Evolutionary conservation across 305 asterid genomes (phyloP).

Genomic region (Solanum hybrid): DNA sequence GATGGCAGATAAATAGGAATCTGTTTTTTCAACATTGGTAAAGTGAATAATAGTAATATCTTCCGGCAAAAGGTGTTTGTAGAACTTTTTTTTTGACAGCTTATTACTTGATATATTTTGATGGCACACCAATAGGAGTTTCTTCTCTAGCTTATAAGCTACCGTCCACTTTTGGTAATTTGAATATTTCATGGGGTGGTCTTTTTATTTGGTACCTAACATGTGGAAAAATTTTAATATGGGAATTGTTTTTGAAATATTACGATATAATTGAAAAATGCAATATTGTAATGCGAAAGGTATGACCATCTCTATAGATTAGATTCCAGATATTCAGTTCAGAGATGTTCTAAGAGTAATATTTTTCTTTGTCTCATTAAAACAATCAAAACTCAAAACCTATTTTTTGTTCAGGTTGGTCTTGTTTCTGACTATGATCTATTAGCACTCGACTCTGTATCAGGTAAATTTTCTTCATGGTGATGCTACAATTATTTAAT

Average conservation of each 20-base stretch:
- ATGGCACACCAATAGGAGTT: background rate
- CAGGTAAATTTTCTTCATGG: conserved; percentile 31
- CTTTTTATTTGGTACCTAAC: background rate
- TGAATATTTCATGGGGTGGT: background rate
- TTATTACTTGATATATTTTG: background rate
- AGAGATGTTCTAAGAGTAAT: background rate
- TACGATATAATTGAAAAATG: background rate
- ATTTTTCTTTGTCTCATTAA: background rate
- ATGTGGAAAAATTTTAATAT: background rate
- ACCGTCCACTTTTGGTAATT: background rate
- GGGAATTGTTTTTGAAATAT: background rate
- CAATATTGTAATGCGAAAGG: background rate
- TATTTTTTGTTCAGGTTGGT: conserved; percentile 53
- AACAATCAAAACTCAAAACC: background rate
- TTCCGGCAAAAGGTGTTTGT: background rate
- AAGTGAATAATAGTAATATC: background rate
- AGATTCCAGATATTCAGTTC: background rate
- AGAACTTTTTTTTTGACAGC: background rate
- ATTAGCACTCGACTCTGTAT: conserved; percentile 70
- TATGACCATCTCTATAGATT: background rate
- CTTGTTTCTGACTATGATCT: conserved; percentile 77
- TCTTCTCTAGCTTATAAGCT: background rate
- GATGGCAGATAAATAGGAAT: background rate
- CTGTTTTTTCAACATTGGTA: background rate
- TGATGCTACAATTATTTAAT: background rate